Conservation (phyloP, 2,329 filamentous ascomycete genomes). For the Apiospora aurea region DNA sequence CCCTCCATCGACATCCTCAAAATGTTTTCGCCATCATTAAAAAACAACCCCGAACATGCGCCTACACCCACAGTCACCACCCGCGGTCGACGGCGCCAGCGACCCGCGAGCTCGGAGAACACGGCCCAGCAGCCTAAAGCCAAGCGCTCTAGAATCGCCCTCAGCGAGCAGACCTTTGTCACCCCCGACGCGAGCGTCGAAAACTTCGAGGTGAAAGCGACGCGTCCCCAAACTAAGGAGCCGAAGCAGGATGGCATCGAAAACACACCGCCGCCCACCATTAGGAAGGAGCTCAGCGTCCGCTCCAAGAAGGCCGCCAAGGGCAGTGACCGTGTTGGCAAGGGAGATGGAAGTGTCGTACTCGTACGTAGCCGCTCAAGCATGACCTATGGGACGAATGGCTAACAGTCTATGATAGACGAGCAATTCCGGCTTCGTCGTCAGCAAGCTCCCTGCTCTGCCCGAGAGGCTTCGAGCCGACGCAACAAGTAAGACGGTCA, state of each 20-base stretch:
- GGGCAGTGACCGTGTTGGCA: slow-evolving; percentile 66
- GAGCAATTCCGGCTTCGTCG: slow-evolving; percentile 83
- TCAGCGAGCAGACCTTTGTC: slow-evolving; percentile 64
- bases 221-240: slow-evolving; percentile 55
- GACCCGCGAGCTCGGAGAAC: slow-evolving; percentile 63
- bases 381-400: slow-evolving; percentile 31
- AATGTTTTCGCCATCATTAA: slow-evolving; percentile 68
- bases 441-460: slow-evolving; percentile 83
- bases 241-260: slow-evolving; percentile 57
- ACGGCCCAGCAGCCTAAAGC: slow-evolving; percentile 65
- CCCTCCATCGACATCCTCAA: slow-evolving; percentile 30
- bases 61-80: slow-evolving; percentile 41
- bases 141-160: slow-evolving; percentile 66
- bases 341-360: slow-evolving; percentile 72
- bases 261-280: slow-evolving; percentile 42
- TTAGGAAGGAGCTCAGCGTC: slow-evolving; percentile 63
- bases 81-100: slow-evolving; percentile 67
- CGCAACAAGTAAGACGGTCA: slow-evolving; percentile 63
- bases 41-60: slow-evolving; percentile 51
- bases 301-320: slow-evolving; percentile 68
- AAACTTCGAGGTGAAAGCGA: slow-evolving; percentile 62
- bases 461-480: slow-evolving; percentile 78
- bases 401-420: slow-evolving; percentile 60
- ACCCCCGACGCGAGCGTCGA: slow-evolving; percentile 60
- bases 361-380: slow-evolving; percentile 58